phyloP scores from a whole-genome alignment of 495 filamentous ascomycete species.

The Coniosporium apollinis region DNA sequence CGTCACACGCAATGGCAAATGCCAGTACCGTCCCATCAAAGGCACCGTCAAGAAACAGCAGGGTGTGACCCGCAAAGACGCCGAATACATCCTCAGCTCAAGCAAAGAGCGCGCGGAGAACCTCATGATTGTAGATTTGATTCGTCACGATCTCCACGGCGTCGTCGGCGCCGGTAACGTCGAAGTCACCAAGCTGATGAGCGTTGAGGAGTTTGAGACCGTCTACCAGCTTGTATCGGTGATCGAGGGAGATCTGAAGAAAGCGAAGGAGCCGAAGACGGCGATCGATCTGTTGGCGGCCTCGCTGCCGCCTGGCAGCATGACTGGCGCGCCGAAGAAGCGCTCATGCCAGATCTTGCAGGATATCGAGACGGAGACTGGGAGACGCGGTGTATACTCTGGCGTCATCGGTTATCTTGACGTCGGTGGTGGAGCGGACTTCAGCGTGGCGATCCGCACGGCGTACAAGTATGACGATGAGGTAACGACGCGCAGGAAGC shows the following conservation, averaged over 20 bases:
- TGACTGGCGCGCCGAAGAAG: constrained; percentile 93
- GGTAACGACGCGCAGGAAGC: constrained; percentile 7
- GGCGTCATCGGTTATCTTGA: constrained; percentile 83
- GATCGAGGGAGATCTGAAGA: constrained; percentile 48
- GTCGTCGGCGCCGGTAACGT: constrained; percentile 55
- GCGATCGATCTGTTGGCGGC: constrained; percentile 64
- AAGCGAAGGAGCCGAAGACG: constrained; percentile 19
- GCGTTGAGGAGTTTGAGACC: constrained; percentile 75
- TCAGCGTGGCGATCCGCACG: constrained; percentile 72
- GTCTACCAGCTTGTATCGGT: constrained; percentile 85
- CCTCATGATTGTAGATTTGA: constrained; percentile 94
- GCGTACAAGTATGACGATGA: constrained; percentile 52
- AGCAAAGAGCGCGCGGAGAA: constrained; percentile 92
- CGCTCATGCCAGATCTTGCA: constrained; percentile 68
- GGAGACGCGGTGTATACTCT: constrained; percentile 63
- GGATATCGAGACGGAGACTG: constrained; percentile 41
- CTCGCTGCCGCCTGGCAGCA: constrained; percentile 72
- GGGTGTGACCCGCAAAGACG: constrained; percentile 46
- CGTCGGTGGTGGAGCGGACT: constrained; percentile 69
- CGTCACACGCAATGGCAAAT: constrained; percentile 41
- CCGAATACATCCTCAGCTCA: constrained; percentile 49
- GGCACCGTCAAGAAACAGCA: constrained; percentile 69
- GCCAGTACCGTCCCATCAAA: constrained; percentile 77
- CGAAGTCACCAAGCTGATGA: constrained; percentile 50
- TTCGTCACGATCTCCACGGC: constrained; percentile 76